A percentile compares a stretch with the other conserved stretches of the same genome.
These are phyloP conservation scores for Mucor saturninus DNA, from an alignment of 371 early-diverging fungal species.

Conservation along the genomic window DNA sequence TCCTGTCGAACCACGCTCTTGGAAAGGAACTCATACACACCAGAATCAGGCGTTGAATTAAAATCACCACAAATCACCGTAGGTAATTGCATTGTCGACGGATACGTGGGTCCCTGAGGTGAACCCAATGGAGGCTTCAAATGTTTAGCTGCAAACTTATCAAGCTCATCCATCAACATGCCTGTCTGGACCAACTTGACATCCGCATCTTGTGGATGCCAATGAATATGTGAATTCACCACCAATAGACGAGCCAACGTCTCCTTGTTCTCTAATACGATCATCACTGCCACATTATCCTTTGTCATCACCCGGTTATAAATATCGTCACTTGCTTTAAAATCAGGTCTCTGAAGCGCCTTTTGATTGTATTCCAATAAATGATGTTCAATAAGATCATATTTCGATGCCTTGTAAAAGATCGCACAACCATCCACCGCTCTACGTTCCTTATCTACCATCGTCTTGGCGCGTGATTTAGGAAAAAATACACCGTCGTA, in stretches of 20 bases:
- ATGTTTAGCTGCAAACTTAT: conserved; percentile 59
- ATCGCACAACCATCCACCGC: conserved; percentile 98
- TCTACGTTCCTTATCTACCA: conserved; percentile 86
- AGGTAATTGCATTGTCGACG: conserved; percentile 54
- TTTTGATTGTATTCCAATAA: conserved; percentile 92
- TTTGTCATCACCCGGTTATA: conserved; percentile 94
- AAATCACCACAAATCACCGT: conserved; percentile 94
- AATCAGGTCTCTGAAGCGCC: conserved; percentile 85
- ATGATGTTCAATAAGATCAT: conserved; percentile 74
- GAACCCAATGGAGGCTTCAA: conserved; percentile 35
- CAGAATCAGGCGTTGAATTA: conserved; percentile 91
- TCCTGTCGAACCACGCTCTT: conserved; percentile 68
- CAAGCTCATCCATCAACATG: conserved; percentile 91
- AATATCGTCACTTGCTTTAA: conserved; percentile 89
- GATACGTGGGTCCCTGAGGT: conserved; percentile 26
- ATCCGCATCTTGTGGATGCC: conserved; percentile 93
- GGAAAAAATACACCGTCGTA: conserved; percentile 96
- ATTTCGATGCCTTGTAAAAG: conserved; percentile 89
- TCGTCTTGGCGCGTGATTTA: conserved; percentile 90
- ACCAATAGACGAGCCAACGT: conserved; percentile 76
- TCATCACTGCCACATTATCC: conserved; percentile 95
- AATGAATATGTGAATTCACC: conserved; percentile 92
- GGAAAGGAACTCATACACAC: conserved; percentile 89
- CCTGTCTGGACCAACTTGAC: conserved; percentile 98
- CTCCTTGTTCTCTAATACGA: conserved; percentile 83